Conservation (phyloP, 192 early-diverging fungal genomes). For the Chytriomyces sp. region DNA sequence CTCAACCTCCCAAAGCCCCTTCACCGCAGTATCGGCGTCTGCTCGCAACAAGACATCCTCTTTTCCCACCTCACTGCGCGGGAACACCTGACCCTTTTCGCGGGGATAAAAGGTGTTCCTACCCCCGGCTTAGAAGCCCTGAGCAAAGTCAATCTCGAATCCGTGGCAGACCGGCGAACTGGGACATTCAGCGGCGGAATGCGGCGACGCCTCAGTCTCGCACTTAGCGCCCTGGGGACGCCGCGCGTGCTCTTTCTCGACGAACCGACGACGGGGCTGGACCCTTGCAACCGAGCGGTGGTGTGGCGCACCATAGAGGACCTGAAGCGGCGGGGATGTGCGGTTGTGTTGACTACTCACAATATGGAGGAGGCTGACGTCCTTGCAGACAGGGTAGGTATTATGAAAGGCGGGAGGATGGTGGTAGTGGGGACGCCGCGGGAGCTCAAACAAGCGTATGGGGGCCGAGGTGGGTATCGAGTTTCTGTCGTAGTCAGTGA, state of each 20-base stretch:
- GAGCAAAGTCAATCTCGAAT: not conserved
- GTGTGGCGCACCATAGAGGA: slow-evolving; percentile 68
- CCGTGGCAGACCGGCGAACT: not conserved
- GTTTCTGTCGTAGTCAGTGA: slow-evolving; percentile 1
- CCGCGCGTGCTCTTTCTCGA: slow-evolving; percentile 56
- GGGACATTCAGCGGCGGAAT: slow-evolving; percentile 49
- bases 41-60: slow-evolving; percentile 71
- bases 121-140: slow-evolving; percentile 1
- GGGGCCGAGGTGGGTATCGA: slow-evolving; percentile 28
- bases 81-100: slow-evolving; percentile 67
- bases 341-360: slow-evolving; percentile 69
- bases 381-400: slow-evolving; percentile 63
- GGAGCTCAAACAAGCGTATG: slow-evolving; percentile 72
- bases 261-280: slow-evolving; percentile 61
- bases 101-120: slow-evolving; percentile 62
- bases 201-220: slow-evolving; percentile 62
- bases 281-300: slow-evolving; percentile 66
- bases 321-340: slow-evolving; percentile 61
- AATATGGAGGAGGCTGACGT: slow-evolving; percentile 72
- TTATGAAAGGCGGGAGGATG: slow-evolving; percentile 71
- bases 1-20: not conserved
- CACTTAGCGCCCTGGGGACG: slow-evolving; percentile 59
- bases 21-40: slow-evolving; percentile 59
- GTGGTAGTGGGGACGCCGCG: slow-evolving; percentile 65
- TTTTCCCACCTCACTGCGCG: slow-evolving; percentile 66